These are phyloP conservation scores for Mariannaea elegans DNA, from an alignment of 2,329 filamentous ascomycete species.

Conservation along the genomic window DNA sequence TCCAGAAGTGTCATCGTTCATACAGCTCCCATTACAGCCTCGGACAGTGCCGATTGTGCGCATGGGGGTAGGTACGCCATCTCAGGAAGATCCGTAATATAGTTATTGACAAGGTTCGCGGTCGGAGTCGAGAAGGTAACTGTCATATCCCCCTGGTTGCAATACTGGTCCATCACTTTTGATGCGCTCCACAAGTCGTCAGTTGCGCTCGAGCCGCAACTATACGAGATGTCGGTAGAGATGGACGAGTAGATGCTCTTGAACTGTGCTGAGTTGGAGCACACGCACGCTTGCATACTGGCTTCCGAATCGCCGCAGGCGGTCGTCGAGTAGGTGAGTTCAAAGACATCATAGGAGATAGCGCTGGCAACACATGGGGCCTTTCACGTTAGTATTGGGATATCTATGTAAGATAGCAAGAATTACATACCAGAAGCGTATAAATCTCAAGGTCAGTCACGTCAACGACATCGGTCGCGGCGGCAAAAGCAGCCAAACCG, in stretches of 20 bases:
- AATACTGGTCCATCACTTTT: conserved; percentile 58
- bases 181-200: conserved; percentile 59
- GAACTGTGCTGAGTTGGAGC: conserved; percentile 56
- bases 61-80: conserved; percentile 52
- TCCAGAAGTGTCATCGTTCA: background rate
- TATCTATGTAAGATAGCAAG: background rate
- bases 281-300: conserved; percentile 61
- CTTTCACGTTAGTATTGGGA: conserved; percentile 40
- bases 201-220: conserved; percentile 56
- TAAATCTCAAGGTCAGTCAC: conserved; percentile 56
- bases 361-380: conserved; percentile 60
- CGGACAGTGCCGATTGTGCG: conserved; percentile 42
- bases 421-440: conserved; percentile 49
- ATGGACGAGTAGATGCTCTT: conserved; percentile 50
- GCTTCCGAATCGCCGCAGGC: conserved; percentile 54
- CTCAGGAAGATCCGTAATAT: conserved; percentile 60
- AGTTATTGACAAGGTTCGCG: conserved; percentile 52
- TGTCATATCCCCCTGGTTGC: conserved; percentile 50
- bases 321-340: conserved; percentile 49
- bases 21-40: conserved; percentile 44
- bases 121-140: conserved; percentile 54
- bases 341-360: conserved; percentile 54
- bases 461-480: conserved; percentile 47
- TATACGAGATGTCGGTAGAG: conserved; percentile 50
- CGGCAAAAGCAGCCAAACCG: conserved; percentile 15